Evolutionary conservation across 306 rosid genomes (phyloP), one percentile per base, ranked within the genome.

Genomic region (Medicago lupulina): DNA sequence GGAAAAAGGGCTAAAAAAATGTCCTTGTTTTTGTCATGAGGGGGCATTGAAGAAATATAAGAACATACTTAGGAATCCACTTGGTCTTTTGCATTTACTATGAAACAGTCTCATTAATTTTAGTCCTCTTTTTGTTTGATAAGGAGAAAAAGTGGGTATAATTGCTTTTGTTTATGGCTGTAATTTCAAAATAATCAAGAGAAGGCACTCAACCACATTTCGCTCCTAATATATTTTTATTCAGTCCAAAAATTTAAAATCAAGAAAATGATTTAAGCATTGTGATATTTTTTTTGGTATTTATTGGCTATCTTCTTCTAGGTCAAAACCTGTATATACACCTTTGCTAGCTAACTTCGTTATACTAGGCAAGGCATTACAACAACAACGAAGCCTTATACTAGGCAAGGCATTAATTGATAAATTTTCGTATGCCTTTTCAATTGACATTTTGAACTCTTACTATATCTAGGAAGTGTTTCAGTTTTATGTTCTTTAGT

Each of bases 401-500:
- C 31, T 28, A 28, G 31, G 31, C 31, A 28, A 28, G 31, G 31
- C 38, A 34, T 78, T 46, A 44, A 58, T 41, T 58, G 67, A 12
- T 23, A 44, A 34, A 2, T 12, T 47, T 65, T 38, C 36, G 38
- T 13, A 9, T 70, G 57, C 25, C 39, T 21, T 38, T 76, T 78
- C 38, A 7, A 60, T 44, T 36, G 49, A 25, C 60, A 21, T 61
- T 55, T 47, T 41, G 55, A 55, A 31, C 69, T 46, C 47, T 74
- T 28, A 25, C 49, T 74, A n/a, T 57, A 66, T 66, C 44, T 55
- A 23, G 60, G 3, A 51, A 44, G 67, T 16, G 46, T 69, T 51
- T 76, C 70, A 49, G 3, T 60, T 67, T 55, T 74, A 62, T 55
- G 50, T 23, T 67, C 62, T 53, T 70, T 50, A 67, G 58, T 75